Conservation (phyloP, 495 filamentous ascomycete genomes). For the Aspergillus mulundensis region DNA sequence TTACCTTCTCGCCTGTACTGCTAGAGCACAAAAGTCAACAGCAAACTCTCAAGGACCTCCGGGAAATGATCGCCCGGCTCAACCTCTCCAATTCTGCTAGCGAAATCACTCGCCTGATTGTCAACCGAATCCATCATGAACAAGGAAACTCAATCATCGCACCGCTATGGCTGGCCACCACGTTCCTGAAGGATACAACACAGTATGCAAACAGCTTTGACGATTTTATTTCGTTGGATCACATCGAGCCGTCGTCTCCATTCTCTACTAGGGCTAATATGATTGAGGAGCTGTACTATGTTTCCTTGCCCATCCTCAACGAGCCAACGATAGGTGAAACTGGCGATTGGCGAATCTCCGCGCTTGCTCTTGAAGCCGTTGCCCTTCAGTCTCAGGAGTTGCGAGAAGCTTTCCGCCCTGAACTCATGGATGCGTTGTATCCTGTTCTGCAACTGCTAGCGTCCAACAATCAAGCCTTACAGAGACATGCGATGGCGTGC, state of each 20-base stretch:
- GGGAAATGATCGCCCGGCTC: slow-evolving; percentile 39
- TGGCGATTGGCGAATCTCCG: slow-evolving; percentile 65
- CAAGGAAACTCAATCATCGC: slow-evolving; percentile 57
- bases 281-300: slow-evolving; percentile 76
- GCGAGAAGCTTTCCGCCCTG: slow-evolving; percentile 66
- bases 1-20: slow-evolving; percentile 57
- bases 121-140: slow-evolving; percentile 53
- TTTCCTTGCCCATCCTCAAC: slow-evolving; percentile 62
- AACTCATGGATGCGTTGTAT: slow-evolving; percentile 89
- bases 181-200: slow-evolving; percentile 55
- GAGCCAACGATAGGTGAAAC: slow-evolving; percentile 44
- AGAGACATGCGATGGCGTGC: slow-evolving; percentile 77
- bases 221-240: slow-evolving; percentile 55
- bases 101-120: slow-evolving; percentile 51
- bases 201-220: slow-evolving; percentile 52
- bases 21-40: slow-evolving; percentile 63
- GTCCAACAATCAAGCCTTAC: slow-evolving; percentile 61
- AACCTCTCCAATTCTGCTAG: slow-evolving; percentile 37
- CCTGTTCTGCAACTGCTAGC: slow-evolving; percentile 84
- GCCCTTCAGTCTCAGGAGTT: slow-evolving; percentile 67
- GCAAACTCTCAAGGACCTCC: slow-evolving; percentile 51
- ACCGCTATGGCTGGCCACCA: slow-evolving; percentile 78
- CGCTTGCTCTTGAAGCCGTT: slow-evolving; percentile 70
- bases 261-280: slow-evolving; percentile 48
- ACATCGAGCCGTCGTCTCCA: slow-evolving; percentile 29